phyloP scores from a whole-genome alignment of 1,284 basidiomycete species.

The Sanguinoderma infundibulare region DNA sequence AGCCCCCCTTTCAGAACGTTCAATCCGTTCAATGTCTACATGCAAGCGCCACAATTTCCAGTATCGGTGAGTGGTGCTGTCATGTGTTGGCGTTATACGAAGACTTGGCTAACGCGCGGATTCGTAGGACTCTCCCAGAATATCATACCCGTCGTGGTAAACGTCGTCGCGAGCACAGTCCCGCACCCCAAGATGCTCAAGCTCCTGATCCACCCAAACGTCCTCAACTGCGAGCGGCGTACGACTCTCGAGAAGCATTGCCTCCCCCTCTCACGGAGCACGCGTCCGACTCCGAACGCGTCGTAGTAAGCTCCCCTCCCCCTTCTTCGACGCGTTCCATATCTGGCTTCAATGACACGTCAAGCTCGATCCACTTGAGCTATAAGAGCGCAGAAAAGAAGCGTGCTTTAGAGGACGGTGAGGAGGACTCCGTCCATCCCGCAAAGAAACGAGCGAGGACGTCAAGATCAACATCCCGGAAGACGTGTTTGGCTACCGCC shows the following conservation, averaged over 20 bases:
- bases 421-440: not conserved
- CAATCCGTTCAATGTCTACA: not conserved
- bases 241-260: not conserved
- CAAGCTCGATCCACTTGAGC: not conserved
- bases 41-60: not conserved
- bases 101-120: not conserved
- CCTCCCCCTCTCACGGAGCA: not conserved
- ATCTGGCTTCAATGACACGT: not conserved
- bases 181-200: not conserved
- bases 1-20: not conserved
- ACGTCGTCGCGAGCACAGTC: not conserved
- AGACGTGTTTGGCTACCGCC: too few relatives aligned
- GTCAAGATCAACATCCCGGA: not conserved
- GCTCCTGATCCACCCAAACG: not conserved
- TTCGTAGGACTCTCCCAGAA: not conserved
- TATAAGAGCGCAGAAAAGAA: not conserved
- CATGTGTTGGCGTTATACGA: not conserved
- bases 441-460: not conserved
- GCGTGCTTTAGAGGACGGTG: not conserved
- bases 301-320: not conserved
- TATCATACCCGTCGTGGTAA: not conserved
- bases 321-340: not conserved
- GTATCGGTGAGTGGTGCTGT: not conserved
- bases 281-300: not conserved
- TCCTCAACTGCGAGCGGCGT: not conserved